Evolutionary conservation across 1,139 yeast genomes (phyloP), one percentile per base, ranked within the genome.

Genomic region (Saccharomyces hybrid): DNA sequence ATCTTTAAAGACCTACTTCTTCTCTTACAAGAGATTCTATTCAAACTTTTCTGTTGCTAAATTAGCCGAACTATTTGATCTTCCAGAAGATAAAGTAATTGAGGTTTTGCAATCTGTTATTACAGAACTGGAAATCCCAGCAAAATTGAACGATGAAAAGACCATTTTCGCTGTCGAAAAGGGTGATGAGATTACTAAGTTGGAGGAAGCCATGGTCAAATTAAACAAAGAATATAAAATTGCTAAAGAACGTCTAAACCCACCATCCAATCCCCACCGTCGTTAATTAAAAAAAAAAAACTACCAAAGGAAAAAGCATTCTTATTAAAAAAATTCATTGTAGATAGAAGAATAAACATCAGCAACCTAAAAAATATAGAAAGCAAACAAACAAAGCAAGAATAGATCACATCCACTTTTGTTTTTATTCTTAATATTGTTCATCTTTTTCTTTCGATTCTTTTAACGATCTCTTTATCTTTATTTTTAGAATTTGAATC

Each of bases 1-100:
- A 73, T 96, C 96, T 52, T 79, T 93, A 68, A 82, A 96, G 73
- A 89, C 97, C 26, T 93, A 87, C 70, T 78, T 93, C 62, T 88
- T 89, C 77, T 84, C 89, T 61, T 90, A 85, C 75, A 88, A 88
- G 68, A 72, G 84, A 42, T 84, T 83, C 66, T 91, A 84, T 74
- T 76, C 85, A 57, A 85, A 87, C 61, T 79, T 91, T 57, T 84
- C 96, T 13, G 71, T 89, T 55, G 71, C 76, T 26, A 82, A 83
- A 64, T 77, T 93, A 63, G 75, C 90, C 31, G 70, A 76, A 51
- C 76, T 83, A 57, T 95, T 91, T 69, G 85, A 83, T 60, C 75
- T 93, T 54, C 71, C 81, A 13, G 76, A 74, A 58, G 76, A 74
- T 25, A 76, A 76, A 57, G 85, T 90, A 49, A 71, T 77, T 51